Evolutionary conservation across 2,329 filamentous ascomycete species (phyloP), one percentile per base, ranked within the genome.

Genomic region (Epichloe glyceriae): DNA sequence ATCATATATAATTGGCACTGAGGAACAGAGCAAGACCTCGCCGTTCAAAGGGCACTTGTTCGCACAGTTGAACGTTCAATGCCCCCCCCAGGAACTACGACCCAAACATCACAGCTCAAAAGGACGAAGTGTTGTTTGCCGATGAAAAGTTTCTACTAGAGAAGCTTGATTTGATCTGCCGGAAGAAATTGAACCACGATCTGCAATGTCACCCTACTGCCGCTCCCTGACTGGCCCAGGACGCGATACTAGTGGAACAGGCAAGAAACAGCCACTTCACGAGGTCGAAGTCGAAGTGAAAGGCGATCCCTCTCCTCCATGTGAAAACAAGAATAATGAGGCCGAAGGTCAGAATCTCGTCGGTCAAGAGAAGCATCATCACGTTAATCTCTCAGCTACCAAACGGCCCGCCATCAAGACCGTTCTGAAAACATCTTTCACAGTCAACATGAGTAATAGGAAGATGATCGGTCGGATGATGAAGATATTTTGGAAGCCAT

Each of bases 111-210:
- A 80, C 88, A 53, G 78, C 85, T 3, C 71, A 79, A 3, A 90
- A 90, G 61, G 80, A 87, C 51, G 79, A 88, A 57, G 74, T 90
- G 2, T 59, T 88, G 1, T 88, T 90, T 59, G 70, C 69, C 4
- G 70, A 86, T 47, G 75, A 82, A 54, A 46, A 63, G 2, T 46
- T 49, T 2, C 43, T 79, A 0, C 55, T 78, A 2, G 57, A 67
- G n/a, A 62, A 70, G 17, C 79, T 80, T 47, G 68, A 70, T 35
- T 55, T 55, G 1, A 60, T 79, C 17, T 75, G 73, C 20, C 57
- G 61, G 33, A 61, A 64, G 5, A 53, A 70, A 7, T 77, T 79
- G 50, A 47, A 40, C 11, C 43, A 49, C 38, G 26, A 43, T 12
- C 5, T 15, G 17, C 49, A 20, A 33, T 14, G 6, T 6, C 17